Conservation (phyloP, 2,329 filamentous ascomycete species). For the Rhytidhysteron rufulum region DNA sequence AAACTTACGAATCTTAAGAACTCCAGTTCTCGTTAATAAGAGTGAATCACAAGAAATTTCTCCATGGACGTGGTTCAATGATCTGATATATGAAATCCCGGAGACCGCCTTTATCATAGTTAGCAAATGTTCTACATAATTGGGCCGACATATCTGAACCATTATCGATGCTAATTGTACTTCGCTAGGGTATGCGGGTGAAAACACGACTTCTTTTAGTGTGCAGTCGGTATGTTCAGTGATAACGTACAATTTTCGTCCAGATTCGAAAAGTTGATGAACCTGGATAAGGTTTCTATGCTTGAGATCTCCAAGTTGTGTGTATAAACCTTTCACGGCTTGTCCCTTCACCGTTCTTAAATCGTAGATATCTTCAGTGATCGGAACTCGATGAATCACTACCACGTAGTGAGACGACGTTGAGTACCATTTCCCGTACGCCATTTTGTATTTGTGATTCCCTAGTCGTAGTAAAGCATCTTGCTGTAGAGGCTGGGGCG, state of each 20-base stretch:
- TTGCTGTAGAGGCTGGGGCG: background rate
- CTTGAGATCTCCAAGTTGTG: background rate
- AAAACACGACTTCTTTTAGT: slow-evolving; percentile 1
- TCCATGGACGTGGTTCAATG: background rate
- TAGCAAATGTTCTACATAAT: background rate
- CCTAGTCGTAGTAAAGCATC: background rate
- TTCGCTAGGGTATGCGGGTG: background rate
- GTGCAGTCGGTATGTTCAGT: background rate
- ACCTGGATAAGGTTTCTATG: background rate
- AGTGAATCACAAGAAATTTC: background rate
- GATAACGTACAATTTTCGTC: background rate
- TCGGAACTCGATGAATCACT: background rate
- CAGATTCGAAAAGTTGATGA: background rate
- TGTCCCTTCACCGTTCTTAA: background rate
- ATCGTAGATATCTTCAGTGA: background rate
- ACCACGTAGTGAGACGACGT: background rate
- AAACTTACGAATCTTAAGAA: background rate
- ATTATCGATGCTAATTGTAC: background rate
- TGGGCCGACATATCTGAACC: background rate
- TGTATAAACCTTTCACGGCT: background rate
- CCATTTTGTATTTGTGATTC: background rate
- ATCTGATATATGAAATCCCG: background rate
- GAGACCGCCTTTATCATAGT: background rate
- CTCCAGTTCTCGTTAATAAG: background rate
- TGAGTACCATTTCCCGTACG: background rate